Evolutionary conservation across 768 basidiomycete genomes (phyloP), one percentile per base, ranked within the genome.

Genomic region (Pleurotus sapidus): DNA sequence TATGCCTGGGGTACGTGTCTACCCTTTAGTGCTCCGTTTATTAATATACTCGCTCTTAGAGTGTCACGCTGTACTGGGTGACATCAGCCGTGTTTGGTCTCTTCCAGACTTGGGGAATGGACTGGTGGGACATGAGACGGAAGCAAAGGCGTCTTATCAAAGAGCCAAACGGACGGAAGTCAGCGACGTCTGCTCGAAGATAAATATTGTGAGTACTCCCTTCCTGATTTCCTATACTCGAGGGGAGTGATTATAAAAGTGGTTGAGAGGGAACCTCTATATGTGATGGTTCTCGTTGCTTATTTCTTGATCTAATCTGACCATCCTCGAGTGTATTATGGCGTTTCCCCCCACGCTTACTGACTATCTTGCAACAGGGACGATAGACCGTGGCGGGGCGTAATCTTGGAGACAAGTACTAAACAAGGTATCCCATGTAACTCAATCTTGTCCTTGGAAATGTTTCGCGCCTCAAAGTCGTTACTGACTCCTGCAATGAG

Each of bases 241-340:
- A 30, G 40, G 64, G 75, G 77, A 60, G 84, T 91, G 91, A 93
- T 79, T 83, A 86, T 57, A 89, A 80, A 72, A 79, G 79, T 86
- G 88, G 89, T 82, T 77, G 70, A 62, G 84, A 90, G 84, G 84
- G 82, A 62, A 86, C 76, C 88, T 85, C 72, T 64, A 67, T 63
- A 60, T 46, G 46, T 60, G 60, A 68, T 72, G 63, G 69, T 87
- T 79, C 76, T 79, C 85, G 12, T 40, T 85, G 89, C 84, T 72
- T 70, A 60, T 69, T 78, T 79, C 91, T 93, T 93, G 91, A 93
- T 93, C 91, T 93, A 93, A 93, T 92, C 87, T 92, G 91, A 93
- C 81, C 72, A 63, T 60, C 49, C 25, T 4, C 39, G 40, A 14
- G 30, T 34, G 9, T 11, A 11, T 34, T 11, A 8, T 34, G 30